phyloP scores from a whole-genome alignment of 768 basidiomycete genomes.

The Mycena chlorophos region DNA sequence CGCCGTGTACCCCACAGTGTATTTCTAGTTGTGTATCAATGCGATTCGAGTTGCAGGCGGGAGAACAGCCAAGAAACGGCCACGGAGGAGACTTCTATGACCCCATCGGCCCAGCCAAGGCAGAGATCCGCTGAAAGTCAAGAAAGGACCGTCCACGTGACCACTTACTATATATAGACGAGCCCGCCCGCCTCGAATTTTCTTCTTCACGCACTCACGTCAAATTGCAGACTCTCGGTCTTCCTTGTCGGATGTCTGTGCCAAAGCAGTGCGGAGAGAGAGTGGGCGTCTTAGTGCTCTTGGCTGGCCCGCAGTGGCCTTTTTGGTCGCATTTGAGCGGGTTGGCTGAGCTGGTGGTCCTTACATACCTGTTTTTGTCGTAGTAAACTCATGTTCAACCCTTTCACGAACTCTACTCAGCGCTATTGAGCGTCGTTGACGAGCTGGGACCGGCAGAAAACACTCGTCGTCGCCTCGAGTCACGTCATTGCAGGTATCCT shows the following conservation, averaged over 20 bases:
- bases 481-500: conserved; percentile 11
- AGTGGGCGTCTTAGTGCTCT: conserved; percentile 40
- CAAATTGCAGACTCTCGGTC: conserved; percentile 41
- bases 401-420: neutral
- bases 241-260: conserved; percentile 39
- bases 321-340: conserved; percentile 11
- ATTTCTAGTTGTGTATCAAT: too few relatives aligned
- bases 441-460: too few relatives aligned
- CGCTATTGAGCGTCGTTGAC: neutral
- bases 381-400: conserved; percentile 17
- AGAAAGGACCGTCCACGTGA: neutral
- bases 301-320: conserved; percentile 28
- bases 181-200: neutral
- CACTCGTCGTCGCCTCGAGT: too few relatives aligned
- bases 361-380: conserved; percentile 29
- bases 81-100: too few relatives aligned
- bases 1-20: too few relatives aligned
- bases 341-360: conserved; percentile 42
- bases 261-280: conserved; percentile 44
- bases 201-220: conserved; percentile 44
- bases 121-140: neutral
- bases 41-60: too few relatives aligned
- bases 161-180: neutral
- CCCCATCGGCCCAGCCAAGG: too few relatives aligned
- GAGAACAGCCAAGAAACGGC: too few relatives aligned